Base-by-base conservation (phyloP, 306 rosid species). In the Cucurbita moschata region DNA sequence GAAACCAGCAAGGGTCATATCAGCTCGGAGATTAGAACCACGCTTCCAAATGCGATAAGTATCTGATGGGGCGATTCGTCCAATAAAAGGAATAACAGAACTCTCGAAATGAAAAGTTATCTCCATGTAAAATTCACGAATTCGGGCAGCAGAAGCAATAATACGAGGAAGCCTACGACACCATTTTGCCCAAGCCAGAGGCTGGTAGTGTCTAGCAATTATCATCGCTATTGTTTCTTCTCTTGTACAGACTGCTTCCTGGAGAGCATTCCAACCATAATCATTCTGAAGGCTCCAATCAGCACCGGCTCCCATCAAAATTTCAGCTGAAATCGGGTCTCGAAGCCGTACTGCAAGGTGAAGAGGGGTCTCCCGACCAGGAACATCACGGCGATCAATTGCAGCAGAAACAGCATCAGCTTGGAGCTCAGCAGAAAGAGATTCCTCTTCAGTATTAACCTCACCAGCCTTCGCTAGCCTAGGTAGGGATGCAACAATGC, bases 131-230 rank as follows among this genome's bases (percentile, higher is more conserved):
- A 95, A 95, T 78, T 95, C 99, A 72, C 96, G 99, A 71, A 95
- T 95, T 3, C 97, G 97, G 10, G 87, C 35, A 8, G 95, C 89
- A 4, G 99, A 91, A 66, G 97, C 99, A 74, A 91, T 86, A 72
- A 95, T 95, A 4, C 99, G 90, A 18, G 99, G 99, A 76, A 91
- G 96, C 78, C 99, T 91, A 5, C 99, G 95, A 74, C 97, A 88
- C 99, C 99, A 91, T 85, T 95, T 95, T 55, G 99, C 97, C 99
- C 99, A 95, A 74, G 99, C 96, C 55, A 91, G 84, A 46, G 97
- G 97, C 55, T 91, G 97, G 78, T 89, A 91, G 59, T 91, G 91
- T 11, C 97, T 81, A 5, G 97, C 97, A 75, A 95, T 95, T 39
- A 85, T 89, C 96, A 95, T 83, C 26, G 97, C 97, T 77, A 91